These are phyloP conservation scores for Fusarium pseudocircinatum DNA, from an alignment of 2,329 filamentous ascomycete species.

Conservation along the genomic window DNA sequence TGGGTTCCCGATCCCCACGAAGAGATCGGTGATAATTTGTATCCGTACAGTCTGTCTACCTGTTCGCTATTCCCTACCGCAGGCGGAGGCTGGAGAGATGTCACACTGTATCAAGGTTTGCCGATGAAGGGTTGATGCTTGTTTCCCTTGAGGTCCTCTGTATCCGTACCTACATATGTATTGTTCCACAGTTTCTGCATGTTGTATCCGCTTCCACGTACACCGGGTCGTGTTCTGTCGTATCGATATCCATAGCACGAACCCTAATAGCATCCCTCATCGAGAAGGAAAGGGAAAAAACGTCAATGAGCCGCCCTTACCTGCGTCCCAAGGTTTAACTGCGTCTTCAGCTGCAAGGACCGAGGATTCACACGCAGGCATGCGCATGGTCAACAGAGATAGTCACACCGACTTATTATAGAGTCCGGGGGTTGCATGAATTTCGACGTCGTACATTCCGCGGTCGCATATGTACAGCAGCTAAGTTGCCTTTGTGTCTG, in stretches of 20 bases:
- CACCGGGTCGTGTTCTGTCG: constrained; percentile 11
- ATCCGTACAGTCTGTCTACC: not conserved
- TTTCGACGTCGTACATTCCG: constrained; percentile 36
- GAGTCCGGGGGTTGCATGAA: constrained; percentile 40
- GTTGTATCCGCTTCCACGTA: constrained; percentile 13
- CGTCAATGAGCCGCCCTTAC: constrained; percentile 5
- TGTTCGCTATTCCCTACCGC: not conserved
- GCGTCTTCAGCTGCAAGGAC: constrained; percentile 31
- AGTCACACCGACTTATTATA: constrained; percentile 43
- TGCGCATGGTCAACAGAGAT: constrained; percentile 24
- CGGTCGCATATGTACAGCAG: constrained; percentile 11
- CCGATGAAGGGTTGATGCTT: constrained; percentile 2
- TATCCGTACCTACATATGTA: not conserved
- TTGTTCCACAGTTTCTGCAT: constrained; percentile 4
- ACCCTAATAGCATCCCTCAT: not conserved
- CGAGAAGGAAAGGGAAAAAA: not conserved
- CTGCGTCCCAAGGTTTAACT: not conserved
- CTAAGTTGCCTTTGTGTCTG: not conserved
- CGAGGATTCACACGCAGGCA: constrained; percentile 34
- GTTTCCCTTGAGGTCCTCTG: constrained; percentile 10
- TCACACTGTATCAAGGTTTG: not conserved
- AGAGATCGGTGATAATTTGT: constrained; percentile 8
- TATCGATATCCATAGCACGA: constrained; percentile 22
- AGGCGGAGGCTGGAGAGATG: not conserved
- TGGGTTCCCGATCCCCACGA: constrained; percentile 11